These are phyloP conservation scores for Magnusiomyces paraingens DNA, from an alignment of 1,139 yeast species.

Conservation along the genomic window DNA sequence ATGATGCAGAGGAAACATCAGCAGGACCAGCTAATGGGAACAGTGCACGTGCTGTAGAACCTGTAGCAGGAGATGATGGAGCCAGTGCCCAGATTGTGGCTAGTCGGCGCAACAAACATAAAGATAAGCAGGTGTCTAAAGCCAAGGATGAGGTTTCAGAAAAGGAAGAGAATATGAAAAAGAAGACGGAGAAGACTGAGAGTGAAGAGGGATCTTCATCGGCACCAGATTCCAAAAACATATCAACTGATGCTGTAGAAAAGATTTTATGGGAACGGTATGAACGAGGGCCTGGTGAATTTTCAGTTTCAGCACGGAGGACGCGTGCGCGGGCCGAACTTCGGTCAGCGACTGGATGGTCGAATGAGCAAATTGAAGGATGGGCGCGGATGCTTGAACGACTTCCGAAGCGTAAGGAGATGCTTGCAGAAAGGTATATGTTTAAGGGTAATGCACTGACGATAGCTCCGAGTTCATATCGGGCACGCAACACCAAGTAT, in stretches of 20 bases:
- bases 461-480: constrained; percentile 2
- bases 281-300: constrained; percentile 46
- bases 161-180: not conserved
- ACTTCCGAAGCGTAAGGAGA: constrained; percentile 48
- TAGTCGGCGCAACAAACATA: not conserved
- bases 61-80: not conserved
- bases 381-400: constrained; percentile 76
- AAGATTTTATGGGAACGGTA: constrained; percentile 51
- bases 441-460: constrained; percentile 26
- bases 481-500: constrained; percentile 7
- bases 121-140: not conserved
- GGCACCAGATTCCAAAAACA: not conserved
- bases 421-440: constrained; percentile 57
- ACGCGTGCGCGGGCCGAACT: constrained; percentile 47
- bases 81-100: not conserved
- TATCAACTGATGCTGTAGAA: constrained; percentile 39
- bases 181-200: not conserved
- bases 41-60: constrained; percentile 32
- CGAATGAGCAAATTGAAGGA: constrained; percentile 89
- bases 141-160: too few species aligned
- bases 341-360: constrained; percentile 54
- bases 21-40: constrained; percentile 8
- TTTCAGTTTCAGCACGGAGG: constrained; percentile 49
- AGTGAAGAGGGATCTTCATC: not conserved
- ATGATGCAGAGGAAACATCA: constrained; percentile 51